Evolutionary conservation across 345 rosid species (phyloP).

Genomic region (Pistacia atlantica): DNA sequence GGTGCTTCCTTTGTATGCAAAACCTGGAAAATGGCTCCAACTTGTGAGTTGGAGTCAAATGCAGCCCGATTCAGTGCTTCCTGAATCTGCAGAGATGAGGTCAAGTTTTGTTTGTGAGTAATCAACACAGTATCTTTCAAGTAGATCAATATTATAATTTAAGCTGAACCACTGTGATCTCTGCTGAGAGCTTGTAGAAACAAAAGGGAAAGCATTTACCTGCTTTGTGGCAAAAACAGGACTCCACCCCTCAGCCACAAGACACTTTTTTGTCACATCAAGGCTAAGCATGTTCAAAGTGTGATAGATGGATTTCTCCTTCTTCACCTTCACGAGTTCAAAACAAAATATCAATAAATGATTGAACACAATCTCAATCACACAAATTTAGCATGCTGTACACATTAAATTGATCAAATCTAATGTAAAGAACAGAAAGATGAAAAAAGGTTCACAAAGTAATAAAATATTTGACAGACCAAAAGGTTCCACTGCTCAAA

Average conservation of each 20-base stretch:
- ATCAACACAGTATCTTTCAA: slow-evolving; percentile 11
- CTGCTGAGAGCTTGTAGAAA: background rate
- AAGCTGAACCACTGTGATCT: slow-evolving; percentile 1
- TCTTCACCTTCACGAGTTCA: slow-evolving; percentile 66
- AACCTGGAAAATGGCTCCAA: slow-evolving; percentile 87
- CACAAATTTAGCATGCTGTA: slow-evolving; percentile 6
- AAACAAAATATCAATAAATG: slow-evolving; percentile 11
- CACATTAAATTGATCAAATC: background rate
- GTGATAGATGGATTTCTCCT: slow-evolving; percentile 87
- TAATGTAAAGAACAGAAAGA: background rate
- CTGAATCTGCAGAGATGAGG: slow-evolving; percentile 71
- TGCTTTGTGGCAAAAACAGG: slow-evolving; percentile 88
- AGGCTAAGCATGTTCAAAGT: slow-evolving; percentile 95
- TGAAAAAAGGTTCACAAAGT: slow-evolving; percentile 6
- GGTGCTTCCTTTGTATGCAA: slow-evolving; percentile 87
- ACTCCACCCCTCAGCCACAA: slow-evolving; percentile 96
- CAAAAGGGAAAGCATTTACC: slow-evolving; percentile 37
- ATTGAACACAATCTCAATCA: slow-evolving; percentile 9
- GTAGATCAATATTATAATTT: background rate
- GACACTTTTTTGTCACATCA: slow-evolving; percentile 94
- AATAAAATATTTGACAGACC: slow-evolving; percentile 45
- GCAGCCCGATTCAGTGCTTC: slow-evolving; percentile 92
- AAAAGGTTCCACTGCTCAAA: slow-evolving; percentile 69
- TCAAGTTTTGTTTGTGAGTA: slow-evolving; percentile 24
- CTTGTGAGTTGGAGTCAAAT: slow-evolving; percentile 90